Evolutionary conservation across 2,329 filamentous ascomycete species (phyloP), one percentile per base, ranked within the genome.

Genomic region (Phialemoniopsis sp.): DNA sequence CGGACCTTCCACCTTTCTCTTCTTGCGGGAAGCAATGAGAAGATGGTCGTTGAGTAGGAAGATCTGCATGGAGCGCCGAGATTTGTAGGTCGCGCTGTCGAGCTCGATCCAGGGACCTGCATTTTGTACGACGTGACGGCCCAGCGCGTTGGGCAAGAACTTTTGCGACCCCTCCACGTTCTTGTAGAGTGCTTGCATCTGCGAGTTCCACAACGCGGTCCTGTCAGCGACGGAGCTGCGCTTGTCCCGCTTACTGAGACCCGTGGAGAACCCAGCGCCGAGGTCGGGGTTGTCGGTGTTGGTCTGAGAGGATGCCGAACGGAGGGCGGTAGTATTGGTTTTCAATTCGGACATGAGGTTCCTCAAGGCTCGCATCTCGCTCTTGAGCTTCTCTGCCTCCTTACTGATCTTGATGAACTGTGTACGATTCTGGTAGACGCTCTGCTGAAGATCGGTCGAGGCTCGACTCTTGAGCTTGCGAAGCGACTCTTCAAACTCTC

Each of bases 321-420:
- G 72, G 29, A 86, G 64, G 4, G 82, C 81, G 14, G 75, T 82
- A 2, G 82, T 85, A 44, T 89, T 89, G 8, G 80, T 75, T 53
- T 89, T 97, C 41, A 98, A 75, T 49, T 98, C 93, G 3, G 89
- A 83, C 85, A 98, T 96, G 38, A 97, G 74, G 48, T 88, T 88
- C 33, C 87, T 81, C 26, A 98, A 76, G 7, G 87, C 87, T 38
- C 88, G 80, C 93, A 98, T 97, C 62, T 98, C 93, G 40, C 81
- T 80, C 66, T 97, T 97, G 42, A 98, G 79, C 67, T 95, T 96
- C 64, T 98, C 93, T 3, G 94, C 93, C 67, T 98, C 93, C 64
- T 97, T 96, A 59, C 90, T 96, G 62, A 98, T 97, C 64, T 95
- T 95, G 72, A 98, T 97, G 58, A 98, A 98, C 56, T 97, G 93